phyloP scores from a whole-genome alignment of 129 eudicot species.

The Artemisia tridentata region DNA sequence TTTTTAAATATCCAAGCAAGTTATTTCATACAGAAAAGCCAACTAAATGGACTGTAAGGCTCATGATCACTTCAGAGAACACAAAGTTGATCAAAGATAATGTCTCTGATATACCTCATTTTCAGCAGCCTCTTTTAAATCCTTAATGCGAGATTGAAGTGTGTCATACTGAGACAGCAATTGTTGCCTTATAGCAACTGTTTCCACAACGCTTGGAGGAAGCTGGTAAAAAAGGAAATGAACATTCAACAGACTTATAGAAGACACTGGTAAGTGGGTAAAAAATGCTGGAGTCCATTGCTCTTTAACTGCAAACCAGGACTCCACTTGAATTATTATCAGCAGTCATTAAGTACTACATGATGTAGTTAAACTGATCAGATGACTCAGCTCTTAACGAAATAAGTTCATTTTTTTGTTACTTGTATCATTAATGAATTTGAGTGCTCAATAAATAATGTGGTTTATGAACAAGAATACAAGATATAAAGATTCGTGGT shows the following conservation, averaged over 20 bases:
- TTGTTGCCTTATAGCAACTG: slow-evolving; percentile 72
- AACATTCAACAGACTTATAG: slow-evolving; percentile 13
- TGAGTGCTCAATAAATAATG: background rate
- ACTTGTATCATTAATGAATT: background rate
- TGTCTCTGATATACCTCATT: slow-evolving; percentile 58
- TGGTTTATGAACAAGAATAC: background rate
- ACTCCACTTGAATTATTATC: background rate
- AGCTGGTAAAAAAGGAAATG: slow-evolving; percentile 47
- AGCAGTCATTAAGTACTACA: background rate
- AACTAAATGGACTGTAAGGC: too few relatives aligned
- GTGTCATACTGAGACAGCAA: slow-evolving; percentile 89
- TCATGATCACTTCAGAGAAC: too few relatives aligned
- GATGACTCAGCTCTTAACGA: too few relatives aligned
- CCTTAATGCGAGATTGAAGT: slow-evolving; percentile 88
- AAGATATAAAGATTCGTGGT: background rate
- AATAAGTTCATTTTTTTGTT: background rate
- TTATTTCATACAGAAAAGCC: background rate
- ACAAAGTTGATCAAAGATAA: too few relatives aligned
- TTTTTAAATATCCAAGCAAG: background rate
- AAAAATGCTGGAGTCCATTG: slow-evolving; percentile 5
- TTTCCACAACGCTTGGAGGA: slow-evolving; percentile 76
- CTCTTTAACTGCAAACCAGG: background rate
- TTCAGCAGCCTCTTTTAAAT: slow-evolving; percentile 78
- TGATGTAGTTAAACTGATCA: background rate
- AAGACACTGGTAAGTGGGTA: background rate